A percentile compares a stretch with the other conserved stretches of the same genome.
Conservation (phyloP, 495 filamentous ascomycete species). For the Penicillium turbatum region DNA sequence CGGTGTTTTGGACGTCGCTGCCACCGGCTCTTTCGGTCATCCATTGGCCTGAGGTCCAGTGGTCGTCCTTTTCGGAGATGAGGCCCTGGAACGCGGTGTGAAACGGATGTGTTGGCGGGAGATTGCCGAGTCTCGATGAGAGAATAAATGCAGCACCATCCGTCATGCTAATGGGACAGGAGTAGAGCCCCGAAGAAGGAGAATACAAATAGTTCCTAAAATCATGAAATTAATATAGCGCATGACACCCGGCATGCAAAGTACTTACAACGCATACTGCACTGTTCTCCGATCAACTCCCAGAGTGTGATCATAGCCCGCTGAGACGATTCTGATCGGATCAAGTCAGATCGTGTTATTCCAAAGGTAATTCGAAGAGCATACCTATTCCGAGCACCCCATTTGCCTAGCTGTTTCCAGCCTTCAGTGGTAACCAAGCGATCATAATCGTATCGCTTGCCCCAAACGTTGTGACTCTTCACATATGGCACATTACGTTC, state of each 20-base stretch:
- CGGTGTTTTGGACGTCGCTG: constrained; percentile 66
- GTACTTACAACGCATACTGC: constrained; percentile 31
- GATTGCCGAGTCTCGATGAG: constrained; percentile 41
- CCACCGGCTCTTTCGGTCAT: constrained; percentile 80
- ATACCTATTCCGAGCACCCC: constrained; percentile 31
- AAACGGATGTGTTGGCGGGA: constrained; percentile 41
- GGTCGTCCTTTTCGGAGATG: constrained; percentile 51
- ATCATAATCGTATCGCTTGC: constrained; percentile 36
- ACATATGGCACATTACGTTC: constrained; percentile 37
- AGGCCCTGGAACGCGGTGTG: constrained; percentile 46
- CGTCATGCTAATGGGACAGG: constrained; percentile 66
- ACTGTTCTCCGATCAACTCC: constrained; percentile 37
- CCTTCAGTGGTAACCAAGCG: constrained; percentile 39
- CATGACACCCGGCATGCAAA: not conserved
- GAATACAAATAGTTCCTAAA: constrained; percentile 61
- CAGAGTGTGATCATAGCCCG: constrained; percentile 33
- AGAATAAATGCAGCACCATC: constrained; percentile 66
- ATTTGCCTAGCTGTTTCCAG: constrained; percentile 38
- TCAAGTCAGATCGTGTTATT: not conserved
- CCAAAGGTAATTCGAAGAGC: not conserved
- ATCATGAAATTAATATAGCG: constrained; percentile 38
- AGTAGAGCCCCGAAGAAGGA: constrained; percentile 56
- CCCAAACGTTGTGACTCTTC: constrained; percentile 39
- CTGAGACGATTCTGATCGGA: constrained; percentile 31
- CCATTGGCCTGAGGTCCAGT: constrained; percentile 80